Evolutionary conservation across 2,329 filamentous ascomycete species (phyloP).

Genomic region (Boeremia exigua): DNA sequence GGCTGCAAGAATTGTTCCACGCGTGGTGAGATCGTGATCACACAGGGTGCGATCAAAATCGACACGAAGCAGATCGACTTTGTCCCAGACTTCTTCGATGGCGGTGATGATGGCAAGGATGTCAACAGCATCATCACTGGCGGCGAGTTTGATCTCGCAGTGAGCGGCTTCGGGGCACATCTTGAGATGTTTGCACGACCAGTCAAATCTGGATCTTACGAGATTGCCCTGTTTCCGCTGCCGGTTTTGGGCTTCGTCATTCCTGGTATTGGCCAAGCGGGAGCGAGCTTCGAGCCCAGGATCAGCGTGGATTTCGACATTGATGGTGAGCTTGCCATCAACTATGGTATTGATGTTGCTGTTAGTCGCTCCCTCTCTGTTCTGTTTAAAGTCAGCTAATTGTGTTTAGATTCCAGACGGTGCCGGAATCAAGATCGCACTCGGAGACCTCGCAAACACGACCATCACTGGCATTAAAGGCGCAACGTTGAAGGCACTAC

Average conservation of each 20-base stretch:
- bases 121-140: conserved; percentile 38
- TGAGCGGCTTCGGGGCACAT: conserved; percentile 39
- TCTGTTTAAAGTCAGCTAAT: conserved; percentile 1
- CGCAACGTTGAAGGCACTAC: conserved; percentile 38
- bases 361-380: conserved; percentile 24
- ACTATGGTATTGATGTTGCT: conserved; percentile 46
- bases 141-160: conserved; percentile 43
- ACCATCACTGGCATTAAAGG: conserved; percentile 30
- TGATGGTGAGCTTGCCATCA: conserved; percentile 38
- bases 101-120: conserved; percentile 30
- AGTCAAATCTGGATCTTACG: conserved; percentile 28
- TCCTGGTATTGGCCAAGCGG: conserved; percentile 46
- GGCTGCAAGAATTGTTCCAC: conserved; percentile 47
- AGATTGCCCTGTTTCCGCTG: conserved; percentile 30
- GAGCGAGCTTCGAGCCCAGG: conserved; percentile 40
- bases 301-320: conserved; percentile 39
- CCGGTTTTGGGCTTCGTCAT: conserved; percentile 43
- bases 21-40: conserved; percentile 39
- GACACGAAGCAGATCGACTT: conserved; percentile 32
- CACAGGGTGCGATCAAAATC: conserved; percentile 39
- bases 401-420: conserved; percentile 32
- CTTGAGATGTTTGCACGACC: conserved; percentile 45
- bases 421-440: conserved; percentile 39
- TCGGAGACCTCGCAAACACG: conserved; percentile 29
- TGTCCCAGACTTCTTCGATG: conserved; percentile 32